Evolutionary conservation across 345 rosid genomes (phyloP).

Genomic region (Melastoma malabathricum): DNA sequence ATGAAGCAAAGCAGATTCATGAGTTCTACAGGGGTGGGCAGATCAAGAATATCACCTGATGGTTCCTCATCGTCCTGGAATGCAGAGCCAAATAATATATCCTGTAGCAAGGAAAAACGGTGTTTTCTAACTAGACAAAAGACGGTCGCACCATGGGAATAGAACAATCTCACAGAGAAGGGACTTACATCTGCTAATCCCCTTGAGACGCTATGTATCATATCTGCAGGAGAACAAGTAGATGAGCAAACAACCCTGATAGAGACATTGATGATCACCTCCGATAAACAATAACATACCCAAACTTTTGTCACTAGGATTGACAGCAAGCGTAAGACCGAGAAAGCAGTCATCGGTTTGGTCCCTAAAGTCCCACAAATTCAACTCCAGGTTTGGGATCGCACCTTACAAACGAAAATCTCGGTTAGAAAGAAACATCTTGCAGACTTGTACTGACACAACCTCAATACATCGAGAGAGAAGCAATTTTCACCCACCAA

Average conservation of each 20-base stretch:
- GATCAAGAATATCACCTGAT: conserved; percentile 27
- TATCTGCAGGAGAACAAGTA: too few species aligned
- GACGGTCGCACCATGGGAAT: too few species aligned
- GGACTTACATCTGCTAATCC: too few species aligned
- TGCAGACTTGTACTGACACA: too few species aligned
- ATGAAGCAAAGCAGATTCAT: conserved; percentile 4
- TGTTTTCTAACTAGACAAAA: too few species aligned
- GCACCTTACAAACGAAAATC: conserved; percentile 22
- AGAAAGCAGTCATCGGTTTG: conserved; percentile 84
- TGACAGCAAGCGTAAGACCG: conserved; percentile 80
- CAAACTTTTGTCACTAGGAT: conserved; percentile 61
- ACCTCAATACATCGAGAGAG: too few species aligned
- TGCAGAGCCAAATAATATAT: conserved; percentile 53
- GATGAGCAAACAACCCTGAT: too few species aligned
- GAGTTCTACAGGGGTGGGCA: too few species aligned
- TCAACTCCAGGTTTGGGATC: conserved; percentile 86
- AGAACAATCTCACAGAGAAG: too few species aligned
- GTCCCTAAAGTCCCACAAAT: conserved; percentile 74
- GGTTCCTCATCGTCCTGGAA: conserved; percentile 39
- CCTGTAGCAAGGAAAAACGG: conserved; percentile 27
- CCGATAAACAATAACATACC: conserved; percentile 20
- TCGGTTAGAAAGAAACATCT: too few species aligned
- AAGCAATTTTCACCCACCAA: conserved; percentile 23
- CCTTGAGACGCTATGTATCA: too few species aligned
- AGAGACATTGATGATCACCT: too few species aligned